Evolutionary conservation across 169 alveolate species (phyloP).

Genomic region (Haemoproteus tartakovskyi): DNA sequence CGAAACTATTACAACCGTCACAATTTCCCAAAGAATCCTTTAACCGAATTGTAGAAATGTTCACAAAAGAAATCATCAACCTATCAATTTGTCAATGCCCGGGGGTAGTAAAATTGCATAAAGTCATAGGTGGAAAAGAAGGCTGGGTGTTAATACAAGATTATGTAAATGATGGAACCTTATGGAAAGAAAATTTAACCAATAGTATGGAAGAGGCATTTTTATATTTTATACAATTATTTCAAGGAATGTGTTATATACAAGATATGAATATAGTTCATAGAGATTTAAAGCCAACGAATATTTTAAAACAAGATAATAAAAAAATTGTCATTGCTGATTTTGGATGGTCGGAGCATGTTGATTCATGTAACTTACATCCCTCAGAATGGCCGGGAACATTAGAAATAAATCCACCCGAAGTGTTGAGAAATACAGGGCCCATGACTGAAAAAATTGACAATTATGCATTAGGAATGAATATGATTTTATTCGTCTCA

Average conservation of each 20-base stretch:
- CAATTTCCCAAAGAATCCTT: conserved; percentile 75
- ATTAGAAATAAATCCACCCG: conserved; percentile 84
- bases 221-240: conserved; percentile 76
- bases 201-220: conserved; percentile 75
- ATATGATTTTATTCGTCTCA: conserved; percentile 74
- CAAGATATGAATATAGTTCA: conserved; percentile 78
- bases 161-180: conserved; percentile 80
- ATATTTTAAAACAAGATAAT: conserved; percentile 70
- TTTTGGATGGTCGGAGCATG: conserved; percentile 82
- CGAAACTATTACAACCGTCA: conserved; percentile 80
- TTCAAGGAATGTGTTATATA: conserved; percentile 77
- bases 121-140: conserved; percentile 79
- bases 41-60: conserved; percentile 77
- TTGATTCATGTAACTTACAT: conserved; percentile 68
- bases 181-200: conserved; percentile 79
- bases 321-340: conserved; percentile 78
- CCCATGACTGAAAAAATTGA: conserved; percentile 82
- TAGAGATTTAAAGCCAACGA: conserved; percentile 81
- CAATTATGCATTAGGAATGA: conserved; percentile 83
- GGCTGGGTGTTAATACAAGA: conserved; percentile 81
- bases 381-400: conserved; percentile 86
- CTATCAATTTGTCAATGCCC: conserved; percentile 82
- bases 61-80: conserved; percentile 77
- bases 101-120: conserved; percentile 78
- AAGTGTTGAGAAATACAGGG: conserved; percentile 77